These are phyloP conservation scores for Pythium volutum DNA, from an alignment of 352 stramenopile species.

Conservation along the genomic window DNA sequence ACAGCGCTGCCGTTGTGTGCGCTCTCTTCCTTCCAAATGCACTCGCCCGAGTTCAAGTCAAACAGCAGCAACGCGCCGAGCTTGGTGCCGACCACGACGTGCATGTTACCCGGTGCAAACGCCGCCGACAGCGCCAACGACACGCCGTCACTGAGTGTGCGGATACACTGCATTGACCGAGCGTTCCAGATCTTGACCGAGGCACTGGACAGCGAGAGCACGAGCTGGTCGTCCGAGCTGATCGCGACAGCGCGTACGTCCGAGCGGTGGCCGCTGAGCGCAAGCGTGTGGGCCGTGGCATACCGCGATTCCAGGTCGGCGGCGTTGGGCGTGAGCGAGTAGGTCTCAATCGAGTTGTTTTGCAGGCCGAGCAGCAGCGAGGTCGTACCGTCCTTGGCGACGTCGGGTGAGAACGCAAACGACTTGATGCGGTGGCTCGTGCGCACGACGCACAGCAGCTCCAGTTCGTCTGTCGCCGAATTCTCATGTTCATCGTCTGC, in stretches of 20 bases:
- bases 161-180: slow-evolving; percentile 88
- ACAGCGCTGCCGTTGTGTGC: slow-evolving; percentile 93
- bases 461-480: slow-evolving; percentile 78
- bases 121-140: slow-evolving; percentile 89
- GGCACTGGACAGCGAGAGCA: slow-evolving; percentile 85
- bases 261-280: slow-evolving; percentile 87
- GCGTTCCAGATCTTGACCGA: slow-evolving; percentile 93
- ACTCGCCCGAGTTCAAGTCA: slow-evolving; percentile 95
- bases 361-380: slow-evolving; percentile 86
- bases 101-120: slow-evolving; percentile 96
- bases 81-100: slow-evolving; percentile 97
- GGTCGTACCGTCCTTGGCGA: slow-evolving; percentile 77
- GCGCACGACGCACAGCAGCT: slow-evolving; percentile 83
- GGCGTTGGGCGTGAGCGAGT: slow-evolving; percentile 58
- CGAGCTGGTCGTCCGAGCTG: slow-evolving; percentile 86
- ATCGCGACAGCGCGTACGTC: slow-evolving; percentile 90
- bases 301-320: slow-evolving; percentile 66
- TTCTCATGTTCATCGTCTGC: slow-evolving; percentile 53
- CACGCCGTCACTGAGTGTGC: slow-evolving; percentile 80
- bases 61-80: slow-evolving; percentile 93
- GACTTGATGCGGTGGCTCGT: slow-evolving; percentile 85
- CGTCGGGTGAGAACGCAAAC: slow-evolving; percentile 82
- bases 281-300: slow-evolving; percentile 61
- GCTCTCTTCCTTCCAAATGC: slow-evolving; percentile 82
- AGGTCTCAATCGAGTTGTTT: slow-evolving; percentile 92